These are phyloP conservation scores for Colletotrichum camelliae DNA, from an alignment of 2,329 filamentous ascomycete genomes.

Conservation along the genomic window DNA sequence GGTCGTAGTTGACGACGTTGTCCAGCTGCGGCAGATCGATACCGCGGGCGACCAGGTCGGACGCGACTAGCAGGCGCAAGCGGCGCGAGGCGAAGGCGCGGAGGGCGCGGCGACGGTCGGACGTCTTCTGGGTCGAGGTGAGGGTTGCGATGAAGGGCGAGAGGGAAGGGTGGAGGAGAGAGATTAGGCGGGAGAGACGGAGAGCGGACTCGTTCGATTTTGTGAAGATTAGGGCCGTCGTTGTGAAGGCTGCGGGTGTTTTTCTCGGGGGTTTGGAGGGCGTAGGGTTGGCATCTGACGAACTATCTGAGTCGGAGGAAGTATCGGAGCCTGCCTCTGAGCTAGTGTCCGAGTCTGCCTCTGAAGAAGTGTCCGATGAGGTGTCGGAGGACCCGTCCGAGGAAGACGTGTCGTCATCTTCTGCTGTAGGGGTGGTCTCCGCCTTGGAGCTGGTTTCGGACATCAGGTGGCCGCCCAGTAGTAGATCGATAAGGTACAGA, in stretches of 20 bases:
- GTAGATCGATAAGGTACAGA: conserved; percentile 80
- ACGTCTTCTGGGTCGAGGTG: conserved; percentile 79
- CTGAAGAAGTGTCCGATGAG: conserved; percentile 39
- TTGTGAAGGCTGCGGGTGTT: conserved; percentile 30
- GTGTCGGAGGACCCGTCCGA: conserved; percentile 33
- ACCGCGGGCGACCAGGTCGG: conserved; percentile 91
- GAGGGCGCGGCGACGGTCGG: conserved; percentile 70
- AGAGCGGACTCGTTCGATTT: conserved; percentile 88
- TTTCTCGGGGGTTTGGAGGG: neutral
- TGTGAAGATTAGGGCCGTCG: conserved; percentile 79
- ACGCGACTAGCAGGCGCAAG: conserved; percentile 81
- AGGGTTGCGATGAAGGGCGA: conserved; percentile 68
- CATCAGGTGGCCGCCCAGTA: conserved; percentile 61
- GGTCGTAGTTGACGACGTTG: conserved; percentile 93
- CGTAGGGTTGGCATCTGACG: conserved; percentile 15
- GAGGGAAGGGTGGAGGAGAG: conserved; percentile 66
- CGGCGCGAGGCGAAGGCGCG: conserved; percentile 67
- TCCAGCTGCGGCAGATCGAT: conserved; percentile 81
- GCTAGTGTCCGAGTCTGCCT: conserved; percentile 20
- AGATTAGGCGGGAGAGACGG: conserved; percentile 83
- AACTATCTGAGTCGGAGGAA: conserved; percentile 34
- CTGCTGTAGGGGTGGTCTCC: conserved; percentile 3
- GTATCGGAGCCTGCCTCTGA: conserved; percentile 40
- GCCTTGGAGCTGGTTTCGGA: conserved; percentile 22
- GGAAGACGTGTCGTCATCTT: conserved; percentile 29